A percentile compares a stretch with the other conserved stretches of the same genome.
These are phyloP conservation scores for Crithidia bombi DNA, from an alignment of 208 protist species.

Conservation along the genomic window DNA sequence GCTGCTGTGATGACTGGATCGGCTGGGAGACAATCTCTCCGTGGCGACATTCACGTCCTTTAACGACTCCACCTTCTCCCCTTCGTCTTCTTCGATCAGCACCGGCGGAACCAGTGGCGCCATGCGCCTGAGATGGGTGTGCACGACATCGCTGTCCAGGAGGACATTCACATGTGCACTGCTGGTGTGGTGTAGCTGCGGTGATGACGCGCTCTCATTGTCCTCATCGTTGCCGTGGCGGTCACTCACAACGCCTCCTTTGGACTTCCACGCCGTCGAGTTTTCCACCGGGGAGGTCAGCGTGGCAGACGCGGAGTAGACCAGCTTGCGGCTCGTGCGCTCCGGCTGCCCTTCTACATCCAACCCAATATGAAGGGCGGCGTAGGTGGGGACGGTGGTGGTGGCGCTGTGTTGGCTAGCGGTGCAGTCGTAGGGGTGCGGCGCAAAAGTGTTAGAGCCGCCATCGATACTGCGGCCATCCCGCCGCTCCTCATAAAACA, in stretches of 20 bases:
- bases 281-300: constrained; percentile 9
- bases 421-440: not conserved
- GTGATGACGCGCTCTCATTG: constrained; percentile 3
- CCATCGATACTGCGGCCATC: not conserved
- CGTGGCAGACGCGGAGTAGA: constrained; percentile 18
- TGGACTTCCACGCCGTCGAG: no score
- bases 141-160: not conserved
- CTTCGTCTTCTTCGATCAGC: not conserved
- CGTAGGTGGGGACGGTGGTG: not conserved
- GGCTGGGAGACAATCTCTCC: no score
- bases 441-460: not conserved
- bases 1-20: no score
- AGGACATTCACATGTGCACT: not conserved
- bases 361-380: not conserved
- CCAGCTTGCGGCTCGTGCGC: constrained; percentile 25
- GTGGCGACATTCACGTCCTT: no score
- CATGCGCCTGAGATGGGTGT: not conserved
- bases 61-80: not conserved
- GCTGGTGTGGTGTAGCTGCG: not conserved
- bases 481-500: not conserved
- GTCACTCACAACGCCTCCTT: not conserved
- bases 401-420: not conserved
- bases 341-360: not conserved
- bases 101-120: constrained; percentile 7
- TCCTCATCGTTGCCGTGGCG: not conserved